phyloP scores from a whole-genome alignment of 208 protist species.

The Wallacemonas rigidus region DNA sequence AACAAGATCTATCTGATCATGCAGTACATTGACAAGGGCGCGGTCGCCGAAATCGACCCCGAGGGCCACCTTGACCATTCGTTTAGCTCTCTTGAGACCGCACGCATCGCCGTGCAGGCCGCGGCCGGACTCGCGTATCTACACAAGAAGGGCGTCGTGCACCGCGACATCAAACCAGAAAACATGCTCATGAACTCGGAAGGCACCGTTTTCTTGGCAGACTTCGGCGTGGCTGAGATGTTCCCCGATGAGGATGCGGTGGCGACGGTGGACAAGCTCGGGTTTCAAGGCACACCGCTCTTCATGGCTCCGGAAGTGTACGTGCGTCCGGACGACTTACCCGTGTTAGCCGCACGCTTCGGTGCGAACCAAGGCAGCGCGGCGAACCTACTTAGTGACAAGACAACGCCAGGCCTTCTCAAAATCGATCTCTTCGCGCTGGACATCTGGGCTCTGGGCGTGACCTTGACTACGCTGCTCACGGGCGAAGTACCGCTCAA shows the following conservation, averaged over 20 bases:
- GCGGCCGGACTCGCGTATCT: conserved; percentile 38
- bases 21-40: conserved; percentile 68
- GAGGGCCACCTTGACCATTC: conserved; percentile 15
- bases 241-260: conserved; percentile 30
- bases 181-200: conserved; percentile 50
- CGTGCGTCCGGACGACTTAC: conserved; percentile 3
- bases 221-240: conserved; percentile 62
- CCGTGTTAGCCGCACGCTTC: not conserved
- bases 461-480: conserved; percentile 77
- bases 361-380: not conserved
- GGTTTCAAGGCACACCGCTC: conserved; percentile 42
- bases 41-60: conserved; percentile 29
- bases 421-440: conserved; percentile 25
- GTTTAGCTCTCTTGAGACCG: conserved; percentile 24
- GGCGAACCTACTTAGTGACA: not conserved
- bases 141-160: conserved; percentile 46
- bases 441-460: conserved; percentile 76
- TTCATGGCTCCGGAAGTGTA: conserved; percentile 61
- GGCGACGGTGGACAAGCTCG: conserved; percentile 29
- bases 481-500: conserved; percentile 90
- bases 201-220: conserved; percentile 39
- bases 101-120: conserved; percentile 33
- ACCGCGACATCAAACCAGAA: conserved; percentile 70
- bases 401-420: conserved; percentile 9
- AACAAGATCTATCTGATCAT: conserved; percentile 90